Conservation (phyloP, 805 yeast species). For the Nakazawaea wickerhamii region DNA sequence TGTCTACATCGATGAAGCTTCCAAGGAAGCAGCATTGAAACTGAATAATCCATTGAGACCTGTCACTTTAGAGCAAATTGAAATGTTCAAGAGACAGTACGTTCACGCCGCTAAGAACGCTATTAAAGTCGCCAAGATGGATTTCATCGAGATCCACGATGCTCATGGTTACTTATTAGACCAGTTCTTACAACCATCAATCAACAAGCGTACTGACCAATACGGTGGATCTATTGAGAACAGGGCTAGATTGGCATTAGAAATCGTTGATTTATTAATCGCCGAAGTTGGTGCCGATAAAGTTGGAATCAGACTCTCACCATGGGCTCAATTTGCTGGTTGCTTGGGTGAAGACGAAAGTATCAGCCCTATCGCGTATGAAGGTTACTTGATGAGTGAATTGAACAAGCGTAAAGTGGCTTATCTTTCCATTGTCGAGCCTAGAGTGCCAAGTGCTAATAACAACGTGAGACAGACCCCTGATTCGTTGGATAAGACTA, state of each 20-base stretch:
- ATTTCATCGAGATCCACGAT: constrained; percentile 35
- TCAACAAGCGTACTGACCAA: constrained; percentile 35
- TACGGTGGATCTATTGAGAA: constrained; percentile 42
- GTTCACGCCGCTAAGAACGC: constrained; percentile 39
- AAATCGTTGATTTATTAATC: constrained; percentile 44
- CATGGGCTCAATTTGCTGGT: constrained; percentile 36
- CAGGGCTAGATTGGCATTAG: constrained; percentile 34
- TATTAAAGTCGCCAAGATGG: constrained; percentile 32
- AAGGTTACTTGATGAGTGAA: constrained; percentile 32
- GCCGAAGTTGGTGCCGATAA: constrained; percentile 48
- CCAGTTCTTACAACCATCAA: constrained; percentile 31
- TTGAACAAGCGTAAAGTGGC: constrained; percentile 28
- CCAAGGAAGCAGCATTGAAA: constrained; percentile 26
- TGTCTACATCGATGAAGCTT: constrained; percentile 28
- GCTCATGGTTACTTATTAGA: constrained; percentile 37
- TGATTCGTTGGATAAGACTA: constrained; percentile 14
- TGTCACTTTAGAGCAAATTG: constrained; percentile 34
- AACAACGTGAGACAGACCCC: constrained; percentile 3
- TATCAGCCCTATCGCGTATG: constrained; percentile 30
- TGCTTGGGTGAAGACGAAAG: constrained; percentile 32
- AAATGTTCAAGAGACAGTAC: constrained; percentile 34
- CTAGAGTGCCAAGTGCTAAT: constrained; percentile 22
- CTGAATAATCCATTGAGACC: constrained; percentile 41
- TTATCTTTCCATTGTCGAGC: constrained; percentile 33
- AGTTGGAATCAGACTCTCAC: constrained; percentile 46